These are phyloP conservation scores for Ulmus americana DNA, from an alignment of 331 rosid genomes.

Conservation along the genomic window DNA sequence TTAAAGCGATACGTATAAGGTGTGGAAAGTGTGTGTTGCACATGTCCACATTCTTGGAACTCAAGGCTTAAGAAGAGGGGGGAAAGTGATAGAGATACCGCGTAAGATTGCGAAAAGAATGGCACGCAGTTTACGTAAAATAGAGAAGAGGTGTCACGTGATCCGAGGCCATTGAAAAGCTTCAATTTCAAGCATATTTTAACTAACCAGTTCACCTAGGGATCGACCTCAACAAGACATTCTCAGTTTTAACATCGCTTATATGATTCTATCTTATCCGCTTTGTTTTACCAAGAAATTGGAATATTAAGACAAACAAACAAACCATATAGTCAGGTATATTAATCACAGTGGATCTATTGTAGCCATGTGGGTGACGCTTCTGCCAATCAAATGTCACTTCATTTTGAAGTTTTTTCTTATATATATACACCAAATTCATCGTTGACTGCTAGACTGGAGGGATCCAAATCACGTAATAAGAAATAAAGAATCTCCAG, in stretches of 20 bases:
- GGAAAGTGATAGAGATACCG: background rate
- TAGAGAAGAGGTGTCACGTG: constrained; percentile 32
- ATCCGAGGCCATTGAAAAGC: constrained; percentile 34
- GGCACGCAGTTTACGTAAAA: constrained; percentile 50
- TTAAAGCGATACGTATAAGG: constrained; percentile 2
- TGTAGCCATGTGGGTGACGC: too few relatives aligned
- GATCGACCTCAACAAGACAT: constrained; percentile 30
- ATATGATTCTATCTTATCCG: too few relatives aligned
- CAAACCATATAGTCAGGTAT: too few relatives aligned
- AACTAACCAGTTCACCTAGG: constrained; percentile 16
- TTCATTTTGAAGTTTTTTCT: too few relatives aligned
- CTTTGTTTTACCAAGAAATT: too few relatives aligned
- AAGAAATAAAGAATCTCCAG: too few relatives aligned
- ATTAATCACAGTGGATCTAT: too few relatives aligned
- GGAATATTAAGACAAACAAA: too few relatives aligned
- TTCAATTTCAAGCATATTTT: constrained; percentile 24
- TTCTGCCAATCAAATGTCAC: too few relatives aligned
- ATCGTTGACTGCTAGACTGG: too few relatives aligned
- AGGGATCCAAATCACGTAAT: too few relatives aligned
- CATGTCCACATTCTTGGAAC: constrained; percentile 25
- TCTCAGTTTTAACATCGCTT: constrained; percentile 1
- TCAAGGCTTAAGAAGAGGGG: constrained; percentile 26
- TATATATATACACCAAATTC: too few relatives aligned
- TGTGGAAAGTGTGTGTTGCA: constrained; percentile 18
- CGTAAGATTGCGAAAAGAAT: constrained; percentile 13